Percentiles rank a stretch among this genome's conserved stretches.
These are phyloP conservation scores for Plasmodium gonderi DNA, from an alignment of 169 alveolate species.

Conservation along the genomic window DNA sequence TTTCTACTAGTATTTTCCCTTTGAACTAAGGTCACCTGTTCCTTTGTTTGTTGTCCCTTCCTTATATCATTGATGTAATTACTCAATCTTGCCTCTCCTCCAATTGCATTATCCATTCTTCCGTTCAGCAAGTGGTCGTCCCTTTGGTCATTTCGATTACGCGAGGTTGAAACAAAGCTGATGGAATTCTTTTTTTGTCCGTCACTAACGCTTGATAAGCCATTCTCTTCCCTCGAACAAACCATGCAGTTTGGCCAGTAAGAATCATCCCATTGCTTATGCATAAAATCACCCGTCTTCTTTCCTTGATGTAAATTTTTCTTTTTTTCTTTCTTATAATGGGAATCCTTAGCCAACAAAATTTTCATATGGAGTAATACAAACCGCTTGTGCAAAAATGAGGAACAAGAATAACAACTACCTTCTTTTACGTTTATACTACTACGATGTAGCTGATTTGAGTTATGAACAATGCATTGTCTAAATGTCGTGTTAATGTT, in stretches of 20 bases:
- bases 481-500: slow-evolving; percentile 57
- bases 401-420: slow-evolving; percentile 31
- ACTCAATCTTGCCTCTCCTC: too few species aligned
- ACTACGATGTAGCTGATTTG: background rate
- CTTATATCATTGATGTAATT: background rate
- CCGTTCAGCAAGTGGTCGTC: too few species aligned
- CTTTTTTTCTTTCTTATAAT: slow-evolving; percentile 1
- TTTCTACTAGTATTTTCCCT: background rate
- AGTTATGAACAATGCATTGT: slow-evolving; percentile 44
- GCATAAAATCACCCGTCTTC: background rate
- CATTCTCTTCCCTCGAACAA: too few species aligned
- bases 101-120: too few species aligned
- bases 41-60: background rate
- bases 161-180: too few species aligned
- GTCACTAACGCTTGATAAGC: too few species aligned
- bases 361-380: slow-evolving; percentile 49
- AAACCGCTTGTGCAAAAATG: slow-evolving; percentile 65
- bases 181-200: too few species aligned
- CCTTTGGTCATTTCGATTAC: too few species aligned
- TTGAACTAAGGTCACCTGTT: background rate
- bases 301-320: background rate
- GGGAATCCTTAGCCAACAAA: slow-evolving; percentile 9
- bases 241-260: background rate
- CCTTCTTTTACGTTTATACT: background rate
- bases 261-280: background rate